Evolutionary conservation across 768 basidiomycete genomes (phyloP), one percentile per base, ranked within the genome.

Genomic region (Jaapia argillacea): DNA sequence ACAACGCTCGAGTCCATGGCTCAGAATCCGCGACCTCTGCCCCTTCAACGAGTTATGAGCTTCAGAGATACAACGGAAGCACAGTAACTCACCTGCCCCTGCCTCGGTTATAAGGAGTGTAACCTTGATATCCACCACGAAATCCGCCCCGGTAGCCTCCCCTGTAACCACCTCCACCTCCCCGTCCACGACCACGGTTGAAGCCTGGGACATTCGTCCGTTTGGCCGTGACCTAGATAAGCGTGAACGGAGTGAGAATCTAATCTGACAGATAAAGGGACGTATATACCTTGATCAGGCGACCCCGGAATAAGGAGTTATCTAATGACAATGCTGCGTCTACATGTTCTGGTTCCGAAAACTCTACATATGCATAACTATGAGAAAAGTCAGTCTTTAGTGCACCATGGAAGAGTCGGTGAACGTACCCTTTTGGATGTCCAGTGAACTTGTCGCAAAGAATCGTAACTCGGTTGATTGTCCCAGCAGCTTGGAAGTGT

Each of bases 361-460:
- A 99, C 62, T 99, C 96, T 36, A 99, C 93, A 68, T 99, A 99
- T 42, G 94, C 94, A 67, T 86, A 99, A 41, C 93, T 97, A 53
- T 22, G 45, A 44, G 24, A 45, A 41, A 47, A 45, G 38, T 38
- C 41, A 40, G 39, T 49, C n/a, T 46, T 44, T 45, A 25, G 27
- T 44, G 28, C 42, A 38, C n/a, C 22, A 43, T 36, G 6, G 33
- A 12, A 22, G 12, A 42, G 14, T 23, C 24, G 5, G 3, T 51
- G 58, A 41, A 59, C 67, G 24, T 51, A 92, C 92, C 96, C 96
- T 78, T 97, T 97, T 38, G 96, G 94, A 67, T 97, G 93, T 39
- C 96, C 96, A 20, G 94, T 98, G 64, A 94, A 98, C 68, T 98
- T 98, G 75, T 99, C 96, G 63, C 94, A 98, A 23, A 99, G 80